These are phyloP conservation scores for Rhododendron mucronatum DNA, from an alignment of 148 eudicot genomes.

Conservation along the genomic window DNA sequence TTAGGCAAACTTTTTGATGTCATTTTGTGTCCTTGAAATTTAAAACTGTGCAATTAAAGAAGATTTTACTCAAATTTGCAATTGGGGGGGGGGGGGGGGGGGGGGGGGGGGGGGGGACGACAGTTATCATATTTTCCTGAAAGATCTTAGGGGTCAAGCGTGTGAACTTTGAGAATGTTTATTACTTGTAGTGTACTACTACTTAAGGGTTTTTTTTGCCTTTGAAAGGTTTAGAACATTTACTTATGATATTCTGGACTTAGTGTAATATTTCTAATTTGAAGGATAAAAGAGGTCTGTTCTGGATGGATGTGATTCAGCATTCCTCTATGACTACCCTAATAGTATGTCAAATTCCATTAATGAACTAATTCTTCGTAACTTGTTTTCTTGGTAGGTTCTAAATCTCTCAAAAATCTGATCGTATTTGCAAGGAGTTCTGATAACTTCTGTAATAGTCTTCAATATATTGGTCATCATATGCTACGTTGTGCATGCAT, in stretches of 20 bases:
- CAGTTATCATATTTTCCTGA: background rate
- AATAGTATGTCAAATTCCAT: background rate
- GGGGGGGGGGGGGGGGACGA: background rate
- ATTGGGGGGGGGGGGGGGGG: background rate
- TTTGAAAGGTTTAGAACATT: background rate
- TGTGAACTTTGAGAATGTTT: background rate
- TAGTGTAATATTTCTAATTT: background rate
- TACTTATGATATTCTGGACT: background rate
- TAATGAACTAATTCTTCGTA: background rate
- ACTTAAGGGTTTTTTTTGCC: background rate
- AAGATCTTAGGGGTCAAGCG: background rate
- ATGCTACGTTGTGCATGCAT: background rate
- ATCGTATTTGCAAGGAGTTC: background rate
- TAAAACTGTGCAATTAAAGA: background rate
- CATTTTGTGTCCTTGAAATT: background rate
- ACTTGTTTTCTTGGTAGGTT: background rate
- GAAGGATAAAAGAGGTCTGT: background rate
- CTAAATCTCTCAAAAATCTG: background rate
- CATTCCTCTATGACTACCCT: background rate
- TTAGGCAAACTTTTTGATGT: background rate
- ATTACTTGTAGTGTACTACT: background rate
- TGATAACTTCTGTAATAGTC: background rate
- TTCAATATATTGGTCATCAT: background rate
- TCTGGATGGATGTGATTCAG: background rate
- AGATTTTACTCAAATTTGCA: background rate